A percentile compares a stretch with the other conserved stretches of the same genome.
phyloP scores from a whole-genome alignment of 2,329 filamentous ascomycete genomes.

The Arthroderma sp. region DNA sequence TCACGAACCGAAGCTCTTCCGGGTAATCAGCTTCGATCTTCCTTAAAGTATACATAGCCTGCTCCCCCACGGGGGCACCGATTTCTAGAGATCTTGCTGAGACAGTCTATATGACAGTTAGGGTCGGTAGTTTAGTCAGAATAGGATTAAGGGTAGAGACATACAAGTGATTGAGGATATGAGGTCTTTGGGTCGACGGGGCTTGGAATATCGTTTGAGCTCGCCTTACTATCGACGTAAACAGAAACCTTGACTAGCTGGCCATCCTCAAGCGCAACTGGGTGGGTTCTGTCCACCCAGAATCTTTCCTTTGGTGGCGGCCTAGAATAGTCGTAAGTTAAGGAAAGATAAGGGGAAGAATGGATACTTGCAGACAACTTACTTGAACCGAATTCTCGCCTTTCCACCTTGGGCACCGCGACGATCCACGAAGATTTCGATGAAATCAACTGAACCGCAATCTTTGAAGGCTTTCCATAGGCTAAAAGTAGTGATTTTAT shows the following conservation, averaged over 20 bases:
- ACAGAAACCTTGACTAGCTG: slow-evolving; percentile 13
- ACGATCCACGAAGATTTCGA: slow-evolving; percentile 42
- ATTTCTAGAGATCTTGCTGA: slow-evolving; percentile 43
- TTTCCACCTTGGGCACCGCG: slow-evolving; percentile 26
- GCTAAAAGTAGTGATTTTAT: slow-evolving; percentile 21
- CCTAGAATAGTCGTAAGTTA: slow-evolving; percentile 12
- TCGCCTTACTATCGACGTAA: slow-evolving; percentile 14
- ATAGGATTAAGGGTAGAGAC: slow-evolving; percentile 6
- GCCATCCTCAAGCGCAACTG: slow-evolving; percentile 18
- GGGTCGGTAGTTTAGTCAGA: neutral
- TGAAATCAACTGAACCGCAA: slow-evolving; percentile 41
- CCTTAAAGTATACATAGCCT: slow-evolving; percentile 48
- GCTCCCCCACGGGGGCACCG: slow-evolving; percentile 44
- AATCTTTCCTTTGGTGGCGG: slow-evolving; percentile 42
- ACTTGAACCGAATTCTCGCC: slow-evolving; percentile 44
- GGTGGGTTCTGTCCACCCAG: slow-evolving; percentile 30
- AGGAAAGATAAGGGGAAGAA: neutral
- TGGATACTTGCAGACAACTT: slow-evolving; percentile 2
- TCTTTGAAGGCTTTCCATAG: slow-evolving; percentile 41
- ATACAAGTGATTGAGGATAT: slow-evolving; percentile 26
- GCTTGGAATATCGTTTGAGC: slow-evolving; percentile 18
- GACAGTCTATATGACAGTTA: slow-evolving; percentile 24
- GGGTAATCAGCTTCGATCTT: slow-evolving; percentile 20
- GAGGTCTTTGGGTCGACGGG: slow-evolving; percentile 20
- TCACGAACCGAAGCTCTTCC: slow-evolving; percentile 20